Evolutionary conservation across 2,329 filamentous ascomycete species (phyloP), one percentile per base, ranked within the genome.

Genomic region (Penicillium sp.): DNA sequence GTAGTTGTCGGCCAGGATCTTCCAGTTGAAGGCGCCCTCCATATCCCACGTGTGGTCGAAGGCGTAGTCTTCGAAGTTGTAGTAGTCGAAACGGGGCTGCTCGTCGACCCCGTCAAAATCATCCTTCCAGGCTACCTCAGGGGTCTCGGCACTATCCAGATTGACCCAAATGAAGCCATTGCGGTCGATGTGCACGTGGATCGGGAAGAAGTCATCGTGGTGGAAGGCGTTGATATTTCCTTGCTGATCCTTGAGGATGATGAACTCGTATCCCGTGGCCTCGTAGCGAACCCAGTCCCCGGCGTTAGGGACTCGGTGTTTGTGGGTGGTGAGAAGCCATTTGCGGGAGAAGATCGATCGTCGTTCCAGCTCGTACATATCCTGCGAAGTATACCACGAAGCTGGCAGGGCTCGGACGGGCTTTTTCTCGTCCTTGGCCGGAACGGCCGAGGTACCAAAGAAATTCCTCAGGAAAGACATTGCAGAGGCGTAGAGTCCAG

Each of bases 1-100:
- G 68, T 80, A 83, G 66, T 83, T 83, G 54, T 83, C 80, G 13
- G 74, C 73, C 16, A 80, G 57, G 13, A 76, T 75, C 65, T 81
- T 81, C 78, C 78, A 81, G 64, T 81, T 80, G 57, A 75, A 78
- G 15, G 74, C 70, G 1, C 74, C 74, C 38, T 77, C 72, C 72
- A 79, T 75, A 46, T 78, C 71, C 75, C 76, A 81, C 18, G 64
- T 63, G 58, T 80, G 77, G 47, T 80, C 78, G 47, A 80, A 81
- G 19, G 63, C 56, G 55, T 80, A 83, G 27, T 79, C 67, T 0
- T 73, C 69, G 47, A 75, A 76, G 56, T 75, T 66, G 62, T 74
- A 78, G 42, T 68, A 50, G 16, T 65, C 53, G 54, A 75, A 73
- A 21, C 75, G 63, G 20, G 66, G 58, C 44, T 77, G 74, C 36